Conservation (phyloP, 345 rosid species). For the Heritiera littoralis region DNA sequence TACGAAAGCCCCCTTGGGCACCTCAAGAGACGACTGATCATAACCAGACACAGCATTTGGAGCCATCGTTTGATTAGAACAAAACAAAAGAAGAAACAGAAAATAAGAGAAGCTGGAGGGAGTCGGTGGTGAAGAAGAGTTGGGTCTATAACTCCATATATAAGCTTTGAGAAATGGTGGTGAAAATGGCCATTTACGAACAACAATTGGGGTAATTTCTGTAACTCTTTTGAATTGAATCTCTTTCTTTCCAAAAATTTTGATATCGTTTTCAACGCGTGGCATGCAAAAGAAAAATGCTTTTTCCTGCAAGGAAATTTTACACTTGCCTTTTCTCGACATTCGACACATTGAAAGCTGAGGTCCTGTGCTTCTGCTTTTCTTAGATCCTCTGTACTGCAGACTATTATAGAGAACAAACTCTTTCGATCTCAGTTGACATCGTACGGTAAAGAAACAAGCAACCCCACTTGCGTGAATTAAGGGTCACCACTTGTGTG, state of each 20-base stretch:
- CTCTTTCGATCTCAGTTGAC: not conserved
- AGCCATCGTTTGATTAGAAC: slow-evolving; percentile 18
- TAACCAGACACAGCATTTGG: slow-evolving; percentile 5
- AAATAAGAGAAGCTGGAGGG: not conserved
- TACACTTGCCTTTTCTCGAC: slow-evolving; percentile 19
- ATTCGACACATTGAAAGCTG: slow-evolving; percentile 11
- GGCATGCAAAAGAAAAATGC: slow-evolving; percentile 13
- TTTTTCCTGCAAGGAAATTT: not conserved
- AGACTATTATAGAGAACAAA: not conserved
- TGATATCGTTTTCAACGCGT: not conserved
- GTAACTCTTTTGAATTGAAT: slow-evolving; percentile 6
- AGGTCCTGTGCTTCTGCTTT: not conserved
- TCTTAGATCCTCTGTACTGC: not conserved
- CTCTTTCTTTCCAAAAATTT: not conserved
- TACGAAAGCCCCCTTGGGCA: slow-evolving; percentile 39
- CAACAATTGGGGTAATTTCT: not conserved
- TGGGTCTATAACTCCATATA: slow-evolving; percentile 15
- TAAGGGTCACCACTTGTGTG: no score
- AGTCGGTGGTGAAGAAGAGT: not conserved
- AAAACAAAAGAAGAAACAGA: not conserved
- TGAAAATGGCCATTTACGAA: not conserved
- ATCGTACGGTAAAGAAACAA: not conserved
- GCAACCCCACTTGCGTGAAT: not conserved
- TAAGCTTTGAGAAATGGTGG: slow-evolving; percentile 16
- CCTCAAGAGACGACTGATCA: not conserved